Conservation (phyloP, 1,139 yeast genomes). For the Candida glucosophila region DNA sequence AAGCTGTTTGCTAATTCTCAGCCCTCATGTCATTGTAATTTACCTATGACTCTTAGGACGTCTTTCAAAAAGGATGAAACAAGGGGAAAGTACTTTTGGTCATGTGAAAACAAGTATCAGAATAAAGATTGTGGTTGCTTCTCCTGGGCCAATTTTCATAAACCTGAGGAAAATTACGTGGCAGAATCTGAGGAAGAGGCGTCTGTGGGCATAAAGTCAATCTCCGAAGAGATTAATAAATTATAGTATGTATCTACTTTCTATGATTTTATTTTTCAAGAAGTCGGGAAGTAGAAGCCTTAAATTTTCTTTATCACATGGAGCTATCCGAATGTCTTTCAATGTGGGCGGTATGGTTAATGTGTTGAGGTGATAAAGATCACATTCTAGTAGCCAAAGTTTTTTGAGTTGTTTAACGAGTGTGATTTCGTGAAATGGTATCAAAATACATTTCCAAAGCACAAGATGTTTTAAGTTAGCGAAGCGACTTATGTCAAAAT, state of each 20-base stretch:
- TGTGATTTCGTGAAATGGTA: constrained; percentile 2
- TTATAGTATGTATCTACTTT: too few species aligned
- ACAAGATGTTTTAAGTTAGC: constrained; percentile 1
- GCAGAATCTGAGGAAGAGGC: constrained; percentile 11
- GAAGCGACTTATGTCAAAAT: constrained; percentile 1
- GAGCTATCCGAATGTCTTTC: constrained; percentile 3
- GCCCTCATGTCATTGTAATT: constrained; percentile 46
- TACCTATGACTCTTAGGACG: constrained; percentile 40
- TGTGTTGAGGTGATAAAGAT: constrained; percentile 1
- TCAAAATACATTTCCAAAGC: constrained; percentile 3
- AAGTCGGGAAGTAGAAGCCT: constrained; percentile 2
- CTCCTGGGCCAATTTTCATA: constrained; percentile 38
- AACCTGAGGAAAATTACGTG: constrained; percentile 14
- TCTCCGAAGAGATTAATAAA: too few species aligned
- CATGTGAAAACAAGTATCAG: constrained; percentile 33
- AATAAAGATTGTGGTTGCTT: constrained; percentile 38
- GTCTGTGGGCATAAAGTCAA: too few species aligned
- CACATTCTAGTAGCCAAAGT: constrained; percentile 4
- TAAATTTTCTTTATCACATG: constrained; percentile 2
- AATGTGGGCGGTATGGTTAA: constrained; percentile 2
- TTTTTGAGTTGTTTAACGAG: constrained; percentile 1
- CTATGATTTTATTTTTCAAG: constrained; percentile 2
- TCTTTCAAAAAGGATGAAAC: constrained; percentile 31
- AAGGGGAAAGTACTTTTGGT: constrained; percentile 48
- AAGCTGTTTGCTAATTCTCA: constrained; percentile 19